Evolutionary conservation across 2,329 filamentous ascomycete species (phyloP).

Genomic region (Exophiala sideris): DNA sequence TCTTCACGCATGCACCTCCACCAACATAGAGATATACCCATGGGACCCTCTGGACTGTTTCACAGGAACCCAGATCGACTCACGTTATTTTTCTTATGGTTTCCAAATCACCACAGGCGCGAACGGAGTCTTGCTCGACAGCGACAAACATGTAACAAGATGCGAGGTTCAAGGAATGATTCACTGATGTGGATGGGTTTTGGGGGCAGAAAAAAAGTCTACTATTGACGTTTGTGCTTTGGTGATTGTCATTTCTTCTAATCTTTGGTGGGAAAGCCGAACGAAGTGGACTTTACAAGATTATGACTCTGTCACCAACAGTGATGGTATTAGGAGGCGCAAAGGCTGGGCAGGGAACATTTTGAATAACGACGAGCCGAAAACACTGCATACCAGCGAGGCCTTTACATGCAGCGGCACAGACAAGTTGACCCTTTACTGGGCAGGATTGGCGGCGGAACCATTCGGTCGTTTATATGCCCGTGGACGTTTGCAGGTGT

Average conservation of each 20-base stretch:
- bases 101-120: background rate
- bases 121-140: background rate
- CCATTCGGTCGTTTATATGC: too few relatives aligned
- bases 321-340: background rate
- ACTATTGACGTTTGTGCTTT: background rate
- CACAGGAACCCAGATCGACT: background rate
- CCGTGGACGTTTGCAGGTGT: too few relatives aligned
- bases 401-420: too few relatives aligned
- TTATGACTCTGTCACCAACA: background rate
- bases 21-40: slow-evolving; percentile 20
- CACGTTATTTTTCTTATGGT: background rate
- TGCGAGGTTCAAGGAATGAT: background rate
- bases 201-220: slow-evolving; percentile 15
- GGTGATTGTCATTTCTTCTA: background rate
- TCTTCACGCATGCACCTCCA: slow-evolving; percentile 1
- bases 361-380: too few relatives aligned
- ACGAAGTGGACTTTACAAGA: slow-evolving; percentile 4
- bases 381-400: too few relatives aligned
- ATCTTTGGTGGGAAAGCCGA: background rate
- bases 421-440: too few relatives aligned
- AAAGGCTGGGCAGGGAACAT: slow-evolving; percentile 1
- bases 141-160: background rate
- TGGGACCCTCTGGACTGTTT: background rate
- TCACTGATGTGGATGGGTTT: slow-evolving; percentile 4
- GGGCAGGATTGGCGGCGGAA: too few relatives aligned